Evolutionary conservation across 2,329 filamentous ascomycete genomes (phyloP).

Genomic region (Fulvia fulva): DNA sequence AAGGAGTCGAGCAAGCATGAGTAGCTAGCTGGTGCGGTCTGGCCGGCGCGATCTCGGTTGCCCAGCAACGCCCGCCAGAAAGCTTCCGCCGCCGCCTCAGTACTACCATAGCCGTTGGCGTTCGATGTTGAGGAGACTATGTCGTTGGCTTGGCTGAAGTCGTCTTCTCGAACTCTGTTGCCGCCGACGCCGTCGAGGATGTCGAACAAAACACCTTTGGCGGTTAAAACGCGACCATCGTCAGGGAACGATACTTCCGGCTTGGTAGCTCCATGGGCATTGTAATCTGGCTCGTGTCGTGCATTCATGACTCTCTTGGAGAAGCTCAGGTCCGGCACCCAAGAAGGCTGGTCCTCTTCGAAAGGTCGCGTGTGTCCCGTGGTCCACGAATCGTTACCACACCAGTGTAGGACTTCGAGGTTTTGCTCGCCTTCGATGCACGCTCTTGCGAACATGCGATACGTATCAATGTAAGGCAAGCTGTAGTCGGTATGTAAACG

Average conservation of each 20-base stretch:
- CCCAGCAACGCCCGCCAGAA: background rate
- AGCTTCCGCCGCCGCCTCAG: background rate
- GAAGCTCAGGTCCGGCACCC: background rate
- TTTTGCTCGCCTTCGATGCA: background rate
- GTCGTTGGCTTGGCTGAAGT: background rate
- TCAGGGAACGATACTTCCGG: background rate
- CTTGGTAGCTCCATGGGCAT: background rate
- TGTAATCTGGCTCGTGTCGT: background rate
- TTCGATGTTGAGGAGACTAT: background rate
- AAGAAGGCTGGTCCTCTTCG: background rate
- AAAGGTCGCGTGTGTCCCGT: background rate
- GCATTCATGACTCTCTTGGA: background rate
- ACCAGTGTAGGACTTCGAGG: background rate
- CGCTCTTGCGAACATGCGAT: background rate
- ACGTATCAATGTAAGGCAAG: background rate
- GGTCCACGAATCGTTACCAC: background rate
- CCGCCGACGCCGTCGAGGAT: background rate
- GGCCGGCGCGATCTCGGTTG: background rate
- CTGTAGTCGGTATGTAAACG: background rate
- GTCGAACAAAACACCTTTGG: background rate
- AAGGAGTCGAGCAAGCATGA: background rate
- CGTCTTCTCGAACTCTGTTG: background rate
- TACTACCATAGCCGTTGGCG: background rate
- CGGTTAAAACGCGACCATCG: background rate
- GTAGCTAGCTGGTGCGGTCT: background rate